Evolutionary conservation across 805 yeast genomes (phyloP), one percentile per base, ranked within the genome.

Genomic region (Clavispora fructus): DNA sequence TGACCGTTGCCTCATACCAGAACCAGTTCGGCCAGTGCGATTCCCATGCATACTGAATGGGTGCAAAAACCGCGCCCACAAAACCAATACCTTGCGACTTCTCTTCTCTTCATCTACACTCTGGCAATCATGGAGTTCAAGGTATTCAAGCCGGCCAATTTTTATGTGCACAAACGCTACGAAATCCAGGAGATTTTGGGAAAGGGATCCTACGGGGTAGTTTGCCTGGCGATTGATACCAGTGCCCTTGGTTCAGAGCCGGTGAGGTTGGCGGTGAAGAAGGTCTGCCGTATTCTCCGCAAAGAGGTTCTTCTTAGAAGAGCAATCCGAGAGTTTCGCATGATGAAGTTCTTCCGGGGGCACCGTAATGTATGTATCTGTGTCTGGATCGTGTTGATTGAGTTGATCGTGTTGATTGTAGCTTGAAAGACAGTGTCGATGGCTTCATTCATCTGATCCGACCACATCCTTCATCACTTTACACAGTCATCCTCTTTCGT

Each of bases 141-240:
- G 29, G 53, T 45, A 14, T 54, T 45, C 42, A 48, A 50, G 33
- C 37, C 46, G 29, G 48, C 55, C n/a, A 50, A 81, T 45, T 87
- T 88, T 61, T 79, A 78, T 39, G 68, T 86, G 43, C 83, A 85
- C 50, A 62, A 74, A 1, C 67, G 87, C 33, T 88, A 87, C 62
- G 69, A 75, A 43, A 69, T 87, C 13, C 63, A 73, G 25, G 70
- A 73, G 33, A 69, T 83, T 2, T 69, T 89, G 44, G 96, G 96
- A 0, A 83, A 83, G 58, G 96, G 96, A 0, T 83, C 95, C 0
- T 89, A 89, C 61, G 96, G 96, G 1, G 79, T 83, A 0, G 96
- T 89, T 4, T 87, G 94, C 53, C 80, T 87, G 3, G 95, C 92
- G 0, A 51, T 75, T 7, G 88, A 83, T 57, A 54, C 67, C n/a